These are phyloP conservation scores for Flaveria linearis DNA, from an alignment of 129 eudicot species.

Conservation along the genomic window DNA sequence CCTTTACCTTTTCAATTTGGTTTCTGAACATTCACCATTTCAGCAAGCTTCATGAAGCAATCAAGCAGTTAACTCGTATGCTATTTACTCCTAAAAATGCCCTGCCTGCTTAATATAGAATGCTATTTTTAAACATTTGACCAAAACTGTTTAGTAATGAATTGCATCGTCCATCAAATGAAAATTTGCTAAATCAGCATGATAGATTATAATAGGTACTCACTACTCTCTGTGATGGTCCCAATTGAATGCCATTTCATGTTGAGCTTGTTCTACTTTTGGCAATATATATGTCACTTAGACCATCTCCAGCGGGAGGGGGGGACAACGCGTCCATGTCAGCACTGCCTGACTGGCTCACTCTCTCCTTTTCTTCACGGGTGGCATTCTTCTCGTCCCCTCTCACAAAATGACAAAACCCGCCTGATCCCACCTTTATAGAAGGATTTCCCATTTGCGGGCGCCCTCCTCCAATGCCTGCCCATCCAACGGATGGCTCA, in stretches of 20 bases:
- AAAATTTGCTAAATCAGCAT: constrained; percentile 12
- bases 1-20: constrained; percentile 11
- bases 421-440: too few species aligned
- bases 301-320: too few species aligned
- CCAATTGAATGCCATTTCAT: constrained; percentile 19
- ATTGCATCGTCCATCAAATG: constrained; percentile 1
- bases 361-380: too few species aligned
- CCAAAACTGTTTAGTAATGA: background rate
- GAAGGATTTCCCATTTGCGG: too few species aligned
- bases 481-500: too few species aligned
- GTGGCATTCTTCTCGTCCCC: too few species aligned
- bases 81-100: background rate
- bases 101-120: constrained; percentile 8
- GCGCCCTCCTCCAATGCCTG: too few species aligned
- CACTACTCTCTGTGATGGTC: background rate
- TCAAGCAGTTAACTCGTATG: background rate
- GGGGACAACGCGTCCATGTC: too few species aligned
- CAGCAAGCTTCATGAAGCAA: constrained; percentile 2
- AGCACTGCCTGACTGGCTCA: too few species aligned
- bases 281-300: background rate
- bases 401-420: too few species aligned
- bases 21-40: background rate
- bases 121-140: background rate
- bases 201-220: background rate
- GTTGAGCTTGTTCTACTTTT: background rate